These are phyloP conservation scores for Stemphylium lycopersici DNA, from an alignment of 2,329 filamentous ascomycete genomes.

Conservation along the genomic window DNA sequence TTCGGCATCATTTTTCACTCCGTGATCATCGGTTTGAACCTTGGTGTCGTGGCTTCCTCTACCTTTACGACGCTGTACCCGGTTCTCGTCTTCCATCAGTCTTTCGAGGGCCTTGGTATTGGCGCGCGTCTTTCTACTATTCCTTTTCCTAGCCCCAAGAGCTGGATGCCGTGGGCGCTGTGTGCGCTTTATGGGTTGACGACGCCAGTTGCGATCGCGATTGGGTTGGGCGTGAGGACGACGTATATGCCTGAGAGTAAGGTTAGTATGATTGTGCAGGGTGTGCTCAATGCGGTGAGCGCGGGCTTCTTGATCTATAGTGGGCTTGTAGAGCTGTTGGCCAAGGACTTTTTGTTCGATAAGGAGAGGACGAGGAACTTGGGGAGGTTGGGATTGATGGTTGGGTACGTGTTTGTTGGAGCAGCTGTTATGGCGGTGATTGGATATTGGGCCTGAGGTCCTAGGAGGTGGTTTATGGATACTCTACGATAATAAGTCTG, in stretches of 20 bases:
- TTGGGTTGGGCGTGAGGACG: constrained; percentile 2
- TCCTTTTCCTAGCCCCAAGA: not conserved
- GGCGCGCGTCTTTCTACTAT: constrained; percentile 7
- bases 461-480: not conserved
- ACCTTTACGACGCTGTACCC: constrained; percentile 4
- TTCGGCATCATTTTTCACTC: constrained; percentile 10
- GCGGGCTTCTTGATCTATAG: constrained; percentile 7
- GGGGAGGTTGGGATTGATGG: not conserved
- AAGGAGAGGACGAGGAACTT: constrained; percentile 5
- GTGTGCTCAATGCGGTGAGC: constrained; percentile 7
- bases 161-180: constrained; percentile 8
- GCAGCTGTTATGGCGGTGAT: constrained; percentile 5
- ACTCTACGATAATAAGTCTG: no score
- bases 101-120: constrained; percentile 4
- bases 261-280: constrained; percentile 1
- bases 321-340: constrained; percentile 6
- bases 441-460: constrained; percentile 4
- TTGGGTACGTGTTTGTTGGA: constrained; percentile 6
- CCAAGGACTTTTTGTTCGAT: constrained; percentile 10
- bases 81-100: constrained; percentile 6
- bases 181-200: constrained; percentile 4
- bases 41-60: constrained; percentile 4
- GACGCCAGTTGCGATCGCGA: constrained; percentile 1
- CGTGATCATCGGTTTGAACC: constrained; percentile 8
- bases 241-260: constrained; percentile 6